Conservation (phyloP, 768 basidiomycete genomes). For the Mycena galericulata region DNA sequence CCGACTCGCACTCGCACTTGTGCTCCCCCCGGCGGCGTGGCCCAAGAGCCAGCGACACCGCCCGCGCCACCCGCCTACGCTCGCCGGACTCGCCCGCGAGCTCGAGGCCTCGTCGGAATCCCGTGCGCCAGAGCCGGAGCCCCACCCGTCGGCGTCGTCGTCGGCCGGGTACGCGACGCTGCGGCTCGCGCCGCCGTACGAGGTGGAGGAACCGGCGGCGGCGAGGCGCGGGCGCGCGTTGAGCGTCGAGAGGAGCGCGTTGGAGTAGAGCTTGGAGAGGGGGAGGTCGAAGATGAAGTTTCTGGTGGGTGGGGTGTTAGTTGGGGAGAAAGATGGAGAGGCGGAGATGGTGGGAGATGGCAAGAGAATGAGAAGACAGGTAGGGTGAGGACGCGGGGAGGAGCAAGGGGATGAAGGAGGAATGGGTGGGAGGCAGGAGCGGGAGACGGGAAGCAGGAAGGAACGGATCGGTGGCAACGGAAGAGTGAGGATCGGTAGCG, state of each 20-base stretch:
- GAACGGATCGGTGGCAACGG: no score
- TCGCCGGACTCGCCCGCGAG: no score
- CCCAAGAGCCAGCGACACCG: no score
- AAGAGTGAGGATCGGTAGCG: no score
- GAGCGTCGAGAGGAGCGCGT: constrained; percentile 60
- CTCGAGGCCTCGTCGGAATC: no score
- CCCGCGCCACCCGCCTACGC: no score
- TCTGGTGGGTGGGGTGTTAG: constrained; percentile 3
- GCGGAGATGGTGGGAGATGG: background rate
- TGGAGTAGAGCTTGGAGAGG: constrained; percentile 58
- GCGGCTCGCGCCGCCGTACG: background rate
- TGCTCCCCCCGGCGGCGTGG: no score
- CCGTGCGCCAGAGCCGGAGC: no score
- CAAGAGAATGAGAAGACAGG: no score
- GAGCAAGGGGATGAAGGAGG: no score
- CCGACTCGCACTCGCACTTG: no score
- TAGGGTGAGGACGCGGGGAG: no score
- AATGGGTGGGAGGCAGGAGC: background rate
- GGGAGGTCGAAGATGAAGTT: constrained; percentile 31
- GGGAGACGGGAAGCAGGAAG: background rate
- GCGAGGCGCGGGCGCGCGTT: constrained; percentile 53
- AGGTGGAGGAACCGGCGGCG: background rate
- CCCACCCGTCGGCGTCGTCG: background rate
- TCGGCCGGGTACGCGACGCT: background rate
- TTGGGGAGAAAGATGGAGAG: background rate